Conservation (phyloP, 169 alveolate species). For the Perkinsus marinus region DNA sequence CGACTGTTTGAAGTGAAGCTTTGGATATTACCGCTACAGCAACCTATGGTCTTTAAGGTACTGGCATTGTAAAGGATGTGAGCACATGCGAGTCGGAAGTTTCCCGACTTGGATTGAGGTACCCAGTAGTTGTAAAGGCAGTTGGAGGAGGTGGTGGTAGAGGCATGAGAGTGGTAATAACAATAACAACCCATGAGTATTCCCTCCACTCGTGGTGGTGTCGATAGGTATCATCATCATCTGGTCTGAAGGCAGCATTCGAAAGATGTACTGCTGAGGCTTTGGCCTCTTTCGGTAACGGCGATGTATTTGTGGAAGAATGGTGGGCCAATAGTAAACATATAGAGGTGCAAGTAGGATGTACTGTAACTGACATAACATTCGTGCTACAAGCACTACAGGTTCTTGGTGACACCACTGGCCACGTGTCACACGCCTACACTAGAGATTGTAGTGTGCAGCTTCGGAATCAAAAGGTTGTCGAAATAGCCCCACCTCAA, state of each 20-base stretch:
- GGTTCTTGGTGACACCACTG: slow-evolving; percentile 53
- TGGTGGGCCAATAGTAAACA: slow-evolving; percentile 53
- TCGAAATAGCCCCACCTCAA: slow-evolving; percentile 62
- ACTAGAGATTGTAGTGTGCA: slow-evolving; percentile 61
- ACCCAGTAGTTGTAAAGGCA: slow-evolving; percentile 63
- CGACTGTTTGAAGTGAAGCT: neutral
- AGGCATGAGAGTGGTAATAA: slow-evolving; percentile 61
- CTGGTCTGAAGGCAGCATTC: slow-evolving; percentile 34
- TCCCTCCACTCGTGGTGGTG: too few species aligned
- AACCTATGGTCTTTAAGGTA: neutral
- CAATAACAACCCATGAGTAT: too few species aligned
- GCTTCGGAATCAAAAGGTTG: slow-evolving; percentile 57
- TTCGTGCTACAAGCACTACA: neutral
- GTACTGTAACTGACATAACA: neutral
- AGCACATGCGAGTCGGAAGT: neutral
- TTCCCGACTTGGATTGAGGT: slow-evolving; percentile 27
- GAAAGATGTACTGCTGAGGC: slow-evolving; percentile 61
- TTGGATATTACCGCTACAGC: neutral
- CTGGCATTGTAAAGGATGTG: neutral
- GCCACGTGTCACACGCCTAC: slow-evolving; percentile 46
- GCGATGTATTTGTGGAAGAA: slow-evolving; percentile 52
- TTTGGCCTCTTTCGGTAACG: slow-evolving; percentile 46
- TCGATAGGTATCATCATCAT: neutral
- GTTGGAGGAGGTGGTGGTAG: slow-evolving; percentile 75
- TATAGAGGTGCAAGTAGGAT: slow-evolving; percentile 41